phyloP scores from a whole-genome alignment of 257 asterid genomes.

The Primulina tabacum region DNA sequence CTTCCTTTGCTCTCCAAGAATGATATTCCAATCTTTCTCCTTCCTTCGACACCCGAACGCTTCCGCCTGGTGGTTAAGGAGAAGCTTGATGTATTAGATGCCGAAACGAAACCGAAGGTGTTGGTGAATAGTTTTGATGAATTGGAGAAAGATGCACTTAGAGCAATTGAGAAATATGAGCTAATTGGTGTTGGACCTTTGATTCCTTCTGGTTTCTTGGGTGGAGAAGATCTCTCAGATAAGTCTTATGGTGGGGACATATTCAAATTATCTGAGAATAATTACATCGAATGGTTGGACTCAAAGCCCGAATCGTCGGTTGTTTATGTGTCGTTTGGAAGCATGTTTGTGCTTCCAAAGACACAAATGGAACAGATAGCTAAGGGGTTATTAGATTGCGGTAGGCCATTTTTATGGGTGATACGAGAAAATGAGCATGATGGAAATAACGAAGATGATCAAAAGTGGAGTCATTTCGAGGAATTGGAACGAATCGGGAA shows the following conservation, averaged over 20 bases:
- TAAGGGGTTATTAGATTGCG: constrained; percentile 28
- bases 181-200: constrained; percentile 50
- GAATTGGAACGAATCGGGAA: constrained; percentile 37
- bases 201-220: constrained; percentile 41
- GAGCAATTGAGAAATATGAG: constrained; percentile 31
- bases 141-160: constrained; percentile 35
- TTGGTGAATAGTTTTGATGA: constrained; percentile 51
- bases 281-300: constrained; percentile 40
- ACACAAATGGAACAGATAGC: constrained; percentile 52
- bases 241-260: constrained; percentile 39
- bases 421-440: constrained; percentile 22
- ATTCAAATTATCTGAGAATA: constrained; percentile 30
- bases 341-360: constrained; percentile 27
- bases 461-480: constrained; percentile 21
- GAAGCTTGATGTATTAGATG: constrained; percentile 39
- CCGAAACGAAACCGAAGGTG: constrained; percentile 34
- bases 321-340: constrained; percentile 63
- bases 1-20: constrained; percentile 32
- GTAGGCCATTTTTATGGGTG: constrained; percentile 65
- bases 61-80: constrained; percentile 32
- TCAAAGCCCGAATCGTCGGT: constrained; percentile 35
- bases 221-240: constrained; percentile 28
- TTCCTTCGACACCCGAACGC: constrained; percentile 27
- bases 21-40: constrained; percentile 55
- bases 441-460: constrained; percentile 16